phyloP scores from a whole-genome alignment of 345 rosid genomes.

The Cardamine resedifolia region DNA sequence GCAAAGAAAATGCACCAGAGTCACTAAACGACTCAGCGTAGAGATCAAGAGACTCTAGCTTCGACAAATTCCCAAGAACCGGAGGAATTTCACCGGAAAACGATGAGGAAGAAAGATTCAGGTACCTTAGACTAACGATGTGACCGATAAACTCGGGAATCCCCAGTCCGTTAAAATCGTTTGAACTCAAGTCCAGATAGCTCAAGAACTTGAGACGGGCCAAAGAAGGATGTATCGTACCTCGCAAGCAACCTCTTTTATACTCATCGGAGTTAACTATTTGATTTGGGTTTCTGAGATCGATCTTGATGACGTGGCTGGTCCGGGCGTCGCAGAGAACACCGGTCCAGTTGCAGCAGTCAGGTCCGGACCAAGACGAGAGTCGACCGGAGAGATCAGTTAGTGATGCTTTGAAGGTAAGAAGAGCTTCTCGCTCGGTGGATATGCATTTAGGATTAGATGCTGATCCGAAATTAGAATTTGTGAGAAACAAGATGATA shows the following conservation, averaged over 20 bases:
- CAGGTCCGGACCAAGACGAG: conserved; percentile 49
- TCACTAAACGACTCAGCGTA: conserved; percentile 42
- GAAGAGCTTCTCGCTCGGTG: conserved; percentile 47
- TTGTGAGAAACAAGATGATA: conserved; percentile 15
- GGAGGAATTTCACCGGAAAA: conserved; percentile 43
- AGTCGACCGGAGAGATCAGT: conserved; percentile 44
- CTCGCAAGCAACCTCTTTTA: conserved; percentile 34
- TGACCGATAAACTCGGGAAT: conserved; percentile 44
- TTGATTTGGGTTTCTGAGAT: conserved; percentile 40
- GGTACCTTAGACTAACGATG: conserved; percentile 31
- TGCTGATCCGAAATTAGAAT: neutral
- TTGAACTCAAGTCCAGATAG: conserved; percentile 45
- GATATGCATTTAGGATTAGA: conserved; percentile 28
- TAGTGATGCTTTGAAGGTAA: conserved; percentile 40
- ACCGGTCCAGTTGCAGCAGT: conserved; percentile 53
- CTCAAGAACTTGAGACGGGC: conserved; percentile 39
- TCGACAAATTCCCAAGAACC: conserved; percentile 44
- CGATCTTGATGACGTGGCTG: conserved; percentile 39
- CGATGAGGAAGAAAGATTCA: conserved; percentile 43
- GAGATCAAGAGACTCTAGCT: conserved; percentile 45
- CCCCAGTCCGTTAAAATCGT: conserved; percentile 36
- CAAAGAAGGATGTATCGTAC: conserved; percentile 46
- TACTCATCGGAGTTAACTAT: conserved; percentile 21
- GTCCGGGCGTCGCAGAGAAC: conserved; percentile 36
- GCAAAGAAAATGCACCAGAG: conserved; percentile 31